A percentile compares a stretch with the other conserved stretches of the same genome.
phyloP scores from a whole-genome alignment of 2,329 filamentous ascomycete genomes.

The Aspergillus sp. region DNA sequence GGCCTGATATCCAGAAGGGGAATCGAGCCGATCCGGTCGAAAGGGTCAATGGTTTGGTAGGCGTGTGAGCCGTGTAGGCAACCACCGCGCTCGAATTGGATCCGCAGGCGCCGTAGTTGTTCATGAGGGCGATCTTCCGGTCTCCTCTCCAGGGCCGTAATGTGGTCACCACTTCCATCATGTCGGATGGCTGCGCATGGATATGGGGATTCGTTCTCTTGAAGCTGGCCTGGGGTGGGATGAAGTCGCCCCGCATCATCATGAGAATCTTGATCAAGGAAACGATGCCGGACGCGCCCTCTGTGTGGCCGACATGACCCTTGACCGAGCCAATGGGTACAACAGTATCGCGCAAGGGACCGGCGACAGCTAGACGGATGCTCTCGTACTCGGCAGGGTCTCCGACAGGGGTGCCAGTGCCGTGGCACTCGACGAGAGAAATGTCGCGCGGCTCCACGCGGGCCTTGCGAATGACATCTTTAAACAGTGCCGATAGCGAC shows the following conservation, averaged over 20 bases:
- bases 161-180: not conserved
- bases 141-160: not conserved
- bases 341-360: too few relatives aligned
- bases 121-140: not conserved
- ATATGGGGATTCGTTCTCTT: not conserved
- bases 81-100: too few relatives aligned
- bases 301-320: conserved; percentile 32
- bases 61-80: too few relatives aligned
- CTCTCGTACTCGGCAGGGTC: conserved; percentile 26
- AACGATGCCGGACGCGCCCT: conserved; percentile 30
- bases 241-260: conserved; percentile 26
- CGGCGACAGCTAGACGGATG: conserved; percentile 14
- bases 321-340: conserved; percentile 35
- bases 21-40: too few relatives aligned
- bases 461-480: conserved; percentile 15
- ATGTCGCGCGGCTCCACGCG: conserved; percentile 19
- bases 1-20: too few relatives aligned
- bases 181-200: not conserved
- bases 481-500: conserved; percentile 27
- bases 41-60: too few relatives aligned
- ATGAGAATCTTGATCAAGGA: conserved; percentile 28
- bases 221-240: conserved; percentile 20
- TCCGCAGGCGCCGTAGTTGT: not conserved
- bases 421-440: conserved; percentile 31
- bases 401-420: conserved; percentile 28